phyloP scores from a whole-genome alignment of 176 grass and related monocot genomes.

The Avena insularis region DNA sequence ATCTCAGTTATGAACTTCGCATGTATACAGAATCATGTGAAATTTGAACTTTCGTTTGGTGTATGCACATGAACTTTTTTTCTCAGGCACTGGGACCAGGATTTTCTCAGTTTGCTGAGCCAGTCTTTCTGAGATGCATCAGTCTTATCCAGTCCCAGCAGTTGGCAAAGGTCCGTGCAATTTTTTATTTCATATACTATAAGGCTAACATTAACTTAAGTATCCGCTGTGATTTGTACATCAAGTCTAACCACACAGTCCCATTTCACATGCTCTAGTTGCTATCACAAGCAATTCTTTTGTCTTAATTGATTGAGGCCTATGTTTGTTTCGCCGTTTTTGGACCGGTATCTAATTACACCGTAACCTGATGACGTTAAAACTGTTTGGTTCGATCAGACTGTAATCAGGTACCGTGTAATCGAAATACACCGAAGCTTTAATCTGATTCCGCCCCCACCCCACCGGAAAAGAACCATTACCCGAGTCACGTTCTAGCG shows the following conservation, averaged over 20 bases:
- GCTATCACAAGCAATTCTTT: slow-evolving; percentile 2
- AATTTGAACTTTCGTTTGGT: neutral
- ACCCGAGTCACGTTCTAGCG: too few relatives aligned
- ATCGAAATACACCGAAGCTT: too few relatives aligned
- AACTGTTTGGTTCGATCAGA: too few relatives aligned
- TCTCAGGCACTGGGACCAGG: slow-evolving; percentile 91
- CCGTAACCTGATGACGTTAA: too few relatives aligned
- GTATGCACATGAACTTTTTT: neutral
- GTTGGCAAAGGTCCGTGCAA: slow-evolving; percentile 77
- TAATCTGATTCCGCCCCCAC: too few relatives aligned
- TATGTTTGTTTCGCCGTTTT: too few relatives aligned
- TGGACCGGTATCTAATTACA: too few relatives aligned
- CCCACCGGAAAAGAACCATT: too few relatives aligned
- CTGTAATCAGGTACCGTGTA: too few relatives aligned
- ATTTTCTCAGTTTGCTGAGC: slow-evolving; percentile 96
- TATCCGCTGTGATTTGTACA: neutral
- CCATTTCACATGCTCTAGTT: slow-evolving; percentile 21
- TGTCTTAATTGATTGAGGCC: neutral
- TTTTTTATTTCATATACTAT: neutral
- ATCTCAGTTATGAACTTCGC: neutral
- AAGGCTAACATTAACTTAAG: neutral
- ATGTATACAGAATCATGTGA: neutral
- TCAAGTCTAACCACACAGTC: neutral
- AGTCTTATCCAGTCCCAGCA: slow-evolving; percentile 85
- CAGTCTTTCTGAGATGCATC: slow-evolving; percentile 92